Percentiles rank a stretch among this genome's conserved stretches.
Evolutionary conservation across 306 rosid genomes (phyloP).

Genomic region (Vachellia pachyceras): DNA sequence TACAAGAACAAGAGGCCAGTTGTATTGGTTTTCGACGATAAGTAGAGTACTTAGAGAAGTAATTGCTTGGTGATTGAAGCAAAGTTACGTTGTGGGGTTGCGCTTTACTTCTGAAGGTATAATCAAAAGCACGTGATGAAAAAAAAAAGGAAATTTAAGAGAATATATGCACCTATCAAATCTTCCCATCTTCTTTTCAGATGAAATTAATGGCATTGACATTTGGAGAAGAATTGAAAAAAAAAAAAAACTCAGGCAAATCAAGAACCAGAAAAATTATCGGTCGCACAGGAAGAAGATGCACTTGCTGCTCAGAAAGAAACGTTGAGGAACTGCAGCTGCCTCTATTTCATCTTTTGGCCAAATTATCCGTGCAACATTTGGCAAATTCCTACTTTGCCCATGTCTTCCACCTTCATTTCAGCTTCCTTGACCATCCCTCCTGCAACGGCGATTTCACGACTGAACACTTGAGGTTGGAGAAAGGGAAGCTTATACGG

Average conservation of each 20-base stretch:
- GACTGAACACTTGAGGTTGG: too few relatives aligned
- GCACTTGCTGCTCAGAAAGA: too few relatives aligned
- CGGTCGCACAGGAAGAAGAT: too few relatives aligned
- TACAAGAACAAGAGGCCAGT: background rate
- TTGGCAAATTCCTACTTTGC: too few relatives aligned
- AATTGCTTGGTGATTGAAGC: constrained; percentile 29
- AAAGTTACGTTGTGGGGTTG: constrained; percentile 32
- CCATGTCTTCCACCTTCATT: too few relatives aligned
- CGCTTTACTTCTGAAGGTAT: constrained; percentile 25
- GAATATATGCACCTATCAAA: constrained; percentile 30
- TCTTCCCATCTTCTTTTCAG: constrained; percentile 35
- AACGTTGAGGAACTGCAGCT: too few relatives aligned
- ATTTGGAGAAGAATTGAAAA: background rate
- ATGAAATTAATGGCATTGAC: constrained; percentile 14
- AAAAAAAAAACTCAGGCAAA: background rate
- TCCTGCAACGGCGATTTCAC: too few relatives aligned
- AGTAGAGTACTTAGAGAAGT: constrained; percentile 30
- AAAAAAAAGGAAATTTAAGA: constrained; percentile 39
- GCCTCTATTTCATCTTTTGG: too few relatives aligned
- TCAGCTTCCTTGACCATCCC: too few relatives aligned
- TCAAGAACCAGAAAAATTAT: background rate
- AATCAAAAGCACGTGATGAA: constrained; percentile 30
- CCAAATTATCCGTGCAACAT: too few relatives aligned
- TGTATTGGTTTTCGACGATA: constrained; percentile 8
- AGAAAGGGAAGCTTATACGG: too few relatives aligned